Conservation (phyloP, 306 rosid species). For the Ziziphus jujuba region DNA sequence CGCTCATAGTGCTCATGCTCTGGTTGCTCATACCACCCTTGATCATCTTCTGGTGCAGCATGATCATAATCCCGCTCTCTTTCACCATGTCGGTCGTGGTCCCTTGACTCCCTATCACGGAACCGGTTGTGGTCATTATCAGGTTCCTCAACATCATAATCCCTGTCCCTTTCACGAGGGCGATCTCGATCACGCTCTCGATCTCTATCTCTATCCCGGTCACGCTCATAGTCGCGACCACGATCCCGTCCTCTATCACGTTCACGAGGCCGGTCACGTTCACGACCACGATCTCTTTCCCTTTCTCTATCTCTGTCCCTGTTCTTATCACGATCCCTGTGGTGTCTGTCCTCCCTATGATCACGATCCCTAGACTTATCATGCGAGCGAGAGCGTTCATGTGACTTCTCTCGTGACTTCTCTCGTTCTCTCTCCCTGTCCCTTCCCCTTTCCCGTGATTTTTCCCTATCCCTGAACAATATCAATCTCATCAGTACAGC, state of each 20-base stretch:
- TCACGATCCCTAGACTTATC: conserved; percentile 86
- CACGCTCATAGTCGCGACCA: conserved; percentile 62
- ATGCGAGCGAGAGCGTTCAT: conserved; percentile 66
- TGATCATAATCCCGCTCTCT: conserved; percentile 53
- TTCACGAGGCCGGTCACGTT: conserved; percentile 66
- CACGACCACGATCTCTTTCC: conserved; percentile 76
- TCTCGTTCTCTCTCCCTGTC: conserved; percentile 71
- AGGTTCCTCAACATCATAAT: conserved; percentile 60
- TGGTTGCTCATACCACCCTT: conserved; percentile 64
- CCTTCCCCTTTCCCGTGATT: conserved; percentile 79
- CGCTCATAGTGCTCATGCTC: conserved; percentile 66
- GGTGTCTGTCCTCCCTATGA: conserved; percentile 82
- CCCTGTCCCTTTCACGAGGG: conserved; percentile 71
- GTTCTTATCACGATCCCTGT: conserved; percentile 83
- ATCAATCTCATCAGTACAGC: conserved; percentile 22
- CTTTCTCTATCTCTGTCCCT: conserved; percentile 60
- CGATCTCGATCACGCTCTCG: conserved; percentile 57
- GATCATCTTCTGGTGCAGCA: conserved; percentile 65
- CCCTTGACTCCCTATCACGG: conserved; percentile 49
- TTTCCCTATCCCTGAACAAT: conserved; percentile 76
- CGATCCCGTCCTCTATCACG: conserved; percentile 64
- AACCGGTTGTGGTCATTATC: conserved; percentile 66
- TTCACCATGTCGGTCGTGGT: conserved; percentile 52
- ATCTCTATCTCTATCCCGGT: conserved; percentile 49
- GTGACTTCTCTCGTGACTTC: conserved; percentile 68